A percentile compares a stretch with the other conserved stretches of the same genome.
Evolutionary conservation across 202 grass and related monocot genomes (phyloP).

Genomic region (Digitaria exilis): DNA sequence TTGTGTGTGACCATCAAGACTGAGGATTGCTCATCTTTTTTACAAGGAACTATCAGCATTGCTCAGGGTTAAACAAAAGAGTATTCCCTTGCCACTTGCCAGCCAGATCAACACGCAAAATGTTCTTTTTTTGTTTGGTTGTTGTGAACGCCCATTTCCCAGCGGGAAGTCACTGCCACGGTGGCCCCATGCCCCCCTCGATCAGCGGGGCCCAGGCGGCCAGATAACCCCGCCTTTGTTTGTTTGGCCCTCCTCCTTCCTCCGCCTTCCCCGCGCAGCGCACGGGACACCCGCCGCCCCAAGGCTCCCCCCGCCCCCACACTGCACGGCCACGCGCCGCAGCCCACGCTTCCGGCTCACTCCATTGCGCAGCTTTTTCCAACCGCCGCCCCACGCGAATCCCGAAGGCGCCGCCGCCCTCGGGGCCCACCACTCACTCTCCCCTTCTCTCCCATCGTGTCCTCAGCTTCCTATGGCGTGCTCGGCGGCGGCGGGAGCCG

Average conservation of each 20-base stretch:
- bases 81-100: neutral
- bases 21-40: neutral
- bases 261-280: slow-evolving; percentile 31
- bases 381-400: slow-evolving; percentile 23
- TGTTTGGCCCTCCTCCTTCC: neutral
- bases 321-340: neutral
- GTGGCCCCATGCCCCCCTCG: neutral
- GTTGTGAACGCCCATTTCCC: neutral
- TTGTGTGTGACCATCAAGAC: neutral
- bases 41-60: neutral
- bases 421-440: neutral
- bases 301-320: neutral
- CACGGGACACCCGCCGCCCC: slow-evolving; percentile 31
- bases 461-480: slow-evolving; percentile 26
- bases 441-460: neutral
- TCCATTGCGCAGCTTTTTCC: slow-evolving; percentile 44
- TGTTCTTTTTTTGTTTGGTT: no score
- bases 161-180: neutral
- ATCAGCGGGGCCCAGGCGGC: neutral
- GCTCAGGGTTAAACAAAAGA: neutral
- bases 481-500: slow-evolving; percentile 46
- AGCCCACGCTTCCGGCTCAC: slow-evolving; percentile 33
- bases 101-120: neutral
- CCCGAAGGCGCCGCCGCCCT: neutral
- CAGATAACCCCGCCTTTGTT: slow-evolving; percentile 20